phyloP scores from a whole-genome alignment of 768 basidiomycete genomes.

The Lanmaoa rubissima region DNA sequence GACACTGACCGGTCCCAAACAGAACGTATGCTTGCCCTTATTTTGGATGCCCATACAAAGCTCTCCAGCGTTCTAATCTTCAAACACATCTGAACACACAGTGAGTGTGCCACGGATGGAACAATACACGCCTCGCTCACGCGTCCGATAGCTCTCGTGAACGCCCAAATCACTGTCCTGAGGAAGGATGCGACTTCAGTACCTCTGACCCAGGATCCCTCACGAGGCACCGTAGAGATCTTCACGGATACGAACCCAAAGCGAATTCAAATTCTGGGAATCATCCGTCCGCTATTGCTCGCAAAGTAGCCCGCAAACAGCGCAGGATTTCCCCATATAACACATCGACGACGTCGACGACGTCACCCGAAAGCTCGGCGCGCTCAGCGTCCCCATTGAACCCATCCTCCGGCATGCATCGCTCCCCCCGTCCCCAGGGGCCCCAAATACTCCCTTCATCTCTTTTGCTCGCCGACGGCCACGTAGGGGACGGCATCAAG shows the following conservation, averaged over 20 bases:
- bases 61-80: constrained; percentile 31
- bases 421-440: not conserved
- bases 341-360: not conserved
- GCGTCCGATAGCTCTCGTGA: constrained; percentile 6
- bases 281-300: not conserved
- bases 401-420: not conserved
- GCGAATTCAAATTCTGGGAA: not conserved
- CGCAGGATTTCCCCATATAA: constrained; percentile 6
- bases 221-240: constrained; percentile 19
- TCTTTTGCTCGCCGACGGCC: not conserved
- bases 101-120: constrained; percentile 18
- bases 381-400: not conserved
- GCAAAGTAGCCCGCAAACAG: not conserved
- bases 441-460: not conserved
- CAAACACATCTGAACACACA: constrained; percentile 29
- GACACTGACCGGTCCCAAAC: constrained; percentile 1
- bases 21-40: constrained; percentile 28
- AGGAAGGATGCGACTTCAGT: constrained; percentile 10
- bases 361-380: not conserved
- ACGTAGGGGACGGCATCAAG: not conserved
- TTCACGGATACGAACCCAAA: constrained; percentile 21
- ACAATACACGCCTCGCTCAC: not conserved
- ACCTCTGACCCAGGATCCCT: constrained; percentile 23
- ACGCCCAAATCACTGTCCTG: constrained; percentile 16
- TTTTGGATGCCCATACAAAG: constrained; percentile 16